These are phyloP conservation scores for Aspergillus latus DNA, from an alignment of 2,329 filamentous ascomycete species.

Conservation along the genomic window DNA sequence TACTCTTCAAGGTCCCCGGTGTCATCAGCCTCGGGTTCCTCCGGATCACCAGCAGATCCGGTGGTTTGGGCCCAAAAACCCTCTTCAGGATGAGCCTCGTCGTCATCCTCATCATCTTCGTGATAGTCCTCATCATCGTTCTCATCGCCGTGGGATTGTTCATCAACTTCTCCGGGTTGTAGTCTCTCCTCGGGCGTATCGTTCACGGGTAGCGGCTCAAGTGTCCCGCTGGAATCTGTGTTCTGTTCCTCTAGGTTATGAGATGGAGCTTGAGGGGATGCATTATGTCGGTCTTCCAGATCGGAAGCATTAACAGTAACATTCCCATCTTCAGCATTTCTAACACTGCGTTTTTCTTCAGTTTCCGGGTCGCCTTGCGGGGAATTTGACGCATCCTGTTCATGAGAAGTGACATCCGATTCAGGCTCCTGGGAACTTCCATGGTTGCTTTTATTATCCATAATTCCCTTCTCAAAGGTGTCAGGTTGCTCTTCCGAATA, in stretches of 20 bases:
- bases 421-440: constrained; percentile 18
- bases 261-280: constrained; percentile 19
- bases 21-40: constrained; percentile 17
- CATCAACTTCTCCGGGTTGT: constrained; percentile 15
- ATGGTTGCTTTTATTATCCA: constrained; percentile 19
- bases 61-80: constrained; percentile 15
- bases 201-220: constrained; percentile 22
- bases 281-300: constrained; percentile 12
- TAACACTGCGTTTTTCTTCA: constrained; percentile 1
- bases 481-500: constrained; percentile 19
- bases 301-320: constrained; percentile 12
- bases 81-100: constrained; percentile 21
- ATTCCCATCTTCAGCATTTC: constrained; percentile 16
- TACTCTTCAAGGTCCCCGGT: constrained; percentile 14
- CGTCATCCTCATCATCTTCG: constrained; percentile 22
- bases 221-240: constrained; percentile 32
- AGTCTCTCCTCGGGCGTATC: constrained; percentile 21
- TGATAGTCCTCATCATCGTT: constrained; percentile 36
- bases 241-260: constrained; percentile 31
- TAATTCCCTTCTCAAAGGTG: not conserved
- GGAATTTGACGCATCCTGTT: not conserved
- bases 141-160: constrained; percentile 12
- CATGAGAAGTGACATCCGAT: constrained; percentile 8
- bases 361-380: constrained; percentile 3
- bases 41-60: constrained; percentile 8